Evolutionary conservation across 768 basidiomycete species (phyloP), one percentile per base, ranked within the genome.

Genomic region (Termitomyces eurrhizus): DNA sequence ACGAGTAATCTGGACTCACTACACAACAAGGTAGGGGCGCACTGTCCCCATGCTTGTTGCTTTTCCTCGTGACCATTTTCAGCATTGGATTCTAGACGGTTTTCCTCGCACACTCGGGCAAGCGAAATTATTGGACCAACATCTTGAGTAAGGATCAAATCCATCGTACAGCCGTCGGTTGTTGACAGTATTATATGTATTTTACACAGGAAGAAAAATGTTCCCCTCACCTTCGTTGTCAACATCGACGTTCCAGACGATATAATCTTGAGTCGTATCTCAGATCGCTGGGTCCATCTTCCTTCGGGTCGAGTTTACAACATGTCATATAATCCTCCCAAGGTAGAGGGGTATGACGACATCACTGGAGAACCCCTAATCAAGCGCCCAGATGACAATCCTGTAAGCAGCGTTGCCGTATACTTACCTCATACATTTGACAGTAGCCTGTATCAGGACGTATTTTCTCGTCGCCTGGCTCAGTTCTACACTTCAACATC

Each of bases 1-100:
- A 83, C 87, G 41, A 84, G 78, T 73, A 89, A 88, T 68, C 79
- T 95, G 18, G 85, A 89, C 65, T 67, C 71, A 16, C 75, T 92
- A 54, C 80, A 81, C 51, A 84, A 88, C 73, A 86, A 82, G 79
- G 92, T 89, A 60, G 36, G 76, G 29, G 51, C 21, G n/a, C 32
- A n/a, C 18, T 26, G 5, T 46, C 12, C 29, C 42, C 32, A n/a
- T 42, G 29, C 42, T 42, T 13, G 14, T 1, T 62, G 54, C n/a
- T 3, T 42, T 37, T 3, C 11, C 29, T 16, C 36, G 13, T 42
- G n/a, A 51, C 32, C 21, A 29, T 42, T 33, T 62, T 53, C 59
- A 94, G 90, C 88, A 91, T 68, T 95, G 94, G 94, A 89, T 96
- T 64, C 72, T 95, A 48, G 95, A 96, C 65, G 95, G 95, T 33